A percentile compares a stretch with the other conserved stretches of the same genome.
phyloP scores from a whole-genome alignment of 225 moss, liverwort and hornwort genomes.

The Polytrichum commune region DNA sequence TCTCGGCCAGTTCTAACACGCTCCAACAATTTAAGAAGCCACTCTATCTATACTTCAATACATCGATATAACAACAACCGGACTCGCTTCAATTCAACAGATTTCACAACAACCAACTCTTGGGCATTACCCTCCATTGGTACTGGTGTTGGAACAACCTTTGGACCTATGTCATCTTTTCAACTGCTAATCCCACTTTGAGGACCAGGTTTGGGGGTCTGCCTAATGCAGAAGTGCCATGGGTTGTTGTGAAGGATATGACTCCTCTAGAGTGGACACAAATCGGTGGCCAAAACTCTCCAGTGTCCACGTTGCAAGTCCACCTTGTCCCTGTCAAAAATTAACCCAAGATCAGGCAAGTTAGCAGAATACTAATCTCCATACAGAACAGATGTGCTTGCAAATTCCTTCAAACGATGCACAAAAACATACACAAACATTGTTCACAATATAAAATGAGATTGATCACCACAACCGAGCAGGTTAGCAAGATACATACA shows the following conservation, averaged over 20 bases:
- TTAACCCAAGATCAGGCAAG: too few species aligned
- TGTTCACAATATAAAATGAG: too few species aligned
- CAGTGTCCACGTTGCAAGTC: slow-evolving; percentile 63
- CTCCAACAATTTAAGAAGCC: too few species aligned
- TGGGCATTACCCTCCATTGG: not conserved
- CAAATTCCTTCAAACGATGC: too few species aligned
- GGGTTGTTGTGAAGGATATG: slow-evolving; percentile 54
- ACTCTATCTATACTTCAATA: slow-evolving; percentile 14
- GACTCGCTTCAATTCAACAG: slow-evolving; percentile 2
- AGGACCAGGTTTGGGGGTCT: slow-evolving; percentile 8
- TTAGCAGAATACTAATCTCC: too few species aligned
- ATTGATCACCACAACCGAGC: not conserved
- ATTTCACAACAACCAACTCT: slow-evolving; percentile 17
- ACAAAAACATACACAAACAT: not conserved
- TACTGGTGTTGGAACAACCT: not conserved
- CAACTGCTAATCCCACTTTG: slow-evolving; percentile 5
- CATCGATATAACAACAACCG: too few species aligned
- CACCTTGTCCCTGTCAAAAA: slow-evolving; percentile 53
- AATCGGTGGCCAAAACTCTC: slow-evolving; percentile 70
- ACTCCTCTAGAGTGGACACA: slow-evolving; percentile 55
- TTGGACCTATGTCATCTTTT: slow-evolving; percentile 2
- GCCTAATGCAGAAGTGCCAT: too few species aligned
- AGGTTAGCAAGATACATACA: too few species aligned
- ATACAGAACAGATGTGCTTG: too few species aligned
- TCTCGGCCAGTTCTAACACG: too few species aligned